Evolutionary conservation across 345 rosid genomes (phyloP), one percentile per base, ranked within the genome.

Genomic region (Schrenkiella parvula): DNA sequence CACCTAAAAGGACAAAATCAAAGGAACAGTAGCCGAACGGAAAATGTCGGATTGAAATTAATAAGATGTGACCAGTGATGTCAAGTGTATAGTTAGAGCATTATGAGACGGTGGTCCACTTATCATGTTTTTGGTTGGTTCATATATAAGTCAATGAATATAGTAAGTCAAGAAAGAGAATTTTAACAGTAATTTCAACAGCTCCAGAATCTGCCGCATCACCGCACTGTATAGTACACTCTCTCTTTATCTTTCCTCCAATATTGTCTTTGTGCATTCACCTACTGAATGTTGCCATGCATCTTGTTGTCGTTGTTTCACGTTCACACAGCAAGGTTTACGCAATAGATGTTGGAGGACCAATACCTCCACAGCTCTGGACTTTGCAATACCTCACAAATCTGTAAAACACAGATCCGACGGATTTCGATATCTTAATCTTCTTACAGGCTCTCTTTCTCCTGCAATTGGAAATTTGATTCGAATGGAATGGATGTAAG

Each of bases 401-500:
- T 76, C 67, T 76, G 80, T 29, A n/a, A n/a, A n/a, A n/a, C n/a
- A n/a, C n/a, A n/a, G n/a, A n/a, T n/a, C n/a, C n/a, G n/a, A n/a
- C n/a, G n/a, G n/a, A n/a, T n/a, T n/a, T n/a, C n/a, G n/a, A n/a
- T n/a, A n/a, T n/a, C n/a, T n/a, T n/a, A 78, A 78, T 31, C 9
- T 52, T 69, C 64, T 78, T 25, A 37, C 71, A 29, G 81, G 78
- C 18, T 26, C 78, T 1, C 34, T 78, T 50, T 32, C 81, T 68
- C 66, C 78, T 43, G 70, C 71, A 3, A 68, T 78, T 46, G 74
- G 78, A 48, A 78, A 78, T 11, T 23, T 78, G 71, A 78, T 62
- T 12, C 54, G 67, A 42, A 73, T 78, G 91, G 91, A 81, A 71
- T 83, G 78, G 74, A 77, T 92, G 98, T 88, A 86, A 59, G 86